Percentiles rank a stretch among this genome's conserved stretches.
These are phyloP conservation scores for Mycena leptocephala DNA, from an alignment of 768 basidiomycete genomes.

Conservation along the genomic window DNA sequence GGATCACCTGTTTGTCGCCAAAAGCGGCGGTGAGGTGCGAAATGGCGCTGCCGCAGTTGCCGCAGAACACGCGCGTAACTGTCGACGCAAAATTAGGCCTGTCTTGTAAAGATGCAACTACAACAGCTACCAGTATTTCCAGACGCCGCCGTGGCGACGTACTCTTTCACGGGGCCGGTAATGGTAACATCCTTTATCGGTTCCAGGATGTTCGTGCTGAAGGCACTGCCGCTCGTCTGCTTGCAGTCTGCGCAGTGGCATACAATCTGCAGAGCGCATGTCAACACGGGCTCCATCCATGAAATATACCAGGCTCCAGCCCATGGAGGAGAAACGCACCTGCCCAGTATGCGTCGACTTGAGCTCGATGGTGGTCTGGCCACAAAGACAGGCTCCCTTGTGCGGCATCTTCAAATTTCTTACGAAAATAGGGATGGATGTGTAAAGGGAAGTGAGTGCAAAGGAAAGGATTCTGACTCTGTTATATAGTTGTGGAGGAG, in stretches of 20 bases:
- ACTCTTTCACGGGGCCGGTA: constrained; percentile 51
- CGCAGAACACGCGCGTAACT: constrained; percentile 58
- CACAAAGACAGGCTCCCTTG: constrained; percentile 53
- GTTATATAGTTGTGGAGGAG: too few species aligned
- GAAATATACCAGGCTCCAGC: too few species aligned
- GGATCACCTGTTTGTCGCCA: constrained; percentile 54
- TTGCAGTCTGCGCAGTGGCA: constrained; percentile 59
- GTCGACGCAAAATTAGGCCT: not conserved
- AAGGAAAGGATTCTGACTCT: too few species aligned
- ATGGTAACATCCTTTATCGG: constrained; percentile 52
- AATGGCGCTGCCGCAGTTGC: constrained; percentile 55
- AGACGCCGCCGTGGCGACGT: constrained; percentile 46
- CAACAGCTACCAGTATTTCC: constrained; percentile 51
- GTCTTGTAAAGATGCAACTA: not conserved
- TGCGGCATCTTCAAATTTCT: constrained; percentile 37
- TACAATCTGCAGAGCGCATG: constrained; percentile 39
- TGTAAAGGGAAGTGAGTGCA: too few species aligned
- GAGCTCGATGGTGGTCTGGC: constrained; percentile 48
- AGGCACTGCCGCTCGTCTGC: constrained; percentile 56
- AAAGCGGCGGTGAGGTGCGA: constrained; percentile 53
- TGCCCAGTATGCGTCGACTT: constrained; percentile 46
- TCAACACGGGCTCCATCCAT: not conserved
- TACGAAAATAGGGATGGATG: not conserved
- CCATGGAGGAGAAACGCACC: constrained; percentile 28
- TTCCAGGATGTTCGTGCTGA: constrained; percentile 56